These are phyloP conservation scores for Elymus sibiricus DNA, from an alignment of 176 grass and related monocot species.

Conservation along the genomic window DNA sequence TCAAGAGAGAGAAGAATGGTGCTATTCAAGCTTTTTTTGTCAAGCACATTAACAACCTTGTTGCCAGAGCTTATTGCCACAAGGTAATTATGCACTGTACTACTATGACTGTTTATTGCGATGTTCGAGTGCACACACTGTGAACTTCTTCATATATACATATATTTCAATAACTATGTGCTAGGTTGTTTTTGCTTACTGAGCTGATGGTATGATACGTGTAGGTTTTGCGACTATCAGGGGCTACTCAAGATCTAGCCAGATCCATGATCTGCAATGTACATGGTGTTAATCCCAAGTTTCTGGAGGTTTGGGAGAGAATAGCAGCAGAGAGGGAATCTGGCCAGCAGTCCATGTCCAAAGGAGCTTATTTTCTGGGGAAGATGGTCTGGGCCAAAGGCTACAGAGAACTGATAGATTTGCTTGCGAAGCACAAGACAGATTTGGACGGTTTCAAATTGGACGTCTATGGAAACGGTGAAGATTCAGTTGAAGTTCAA, in stretches of 20 bases:
- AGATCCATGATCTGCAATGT: constrained; percentile 95
- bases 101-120: neutral
- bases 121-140: neutral
- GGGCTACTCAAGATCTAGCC: constrained; percentile 88
- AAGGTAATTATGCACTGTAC: constrained; percentile 48
- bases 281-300: constrained; percentile 90
- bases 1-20: constrained; percentile 94
- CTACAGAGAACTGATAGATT: constrained; percentile 84
- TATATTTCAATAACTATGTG: neutral
- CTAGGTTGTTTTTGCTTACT: neutral
- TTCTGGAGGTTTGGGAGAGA: constrained; percentile 78
- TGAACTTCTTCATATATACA: neutral
- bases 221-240: constrained; percentile 81
- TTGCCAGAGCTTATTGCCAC: constrained; percentile 77
- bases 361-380: constrained; percentile 95
- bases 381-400: constrained; percentile 99
- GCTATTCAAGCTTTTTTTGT: constrained; percentile 89
- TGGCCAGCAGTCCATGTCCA: constrained; percentile 58
- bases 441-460: constrained; percentile 80
- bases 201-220: constrained; percentile 17
- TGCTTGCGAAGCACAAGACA: constrained; percentile 66
- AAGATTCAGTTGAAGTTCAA: constrained; percentile 85
- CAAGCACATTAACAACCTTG: constrained; percentile 87
- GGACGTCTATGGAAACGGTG: constrained; percentile 84
- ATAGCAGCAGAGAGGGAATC: constrained; percentile 52